Evolutionary conservation across 1,284 basidiomycete species (phyloP), one percentile per base, ranked within the genome.

Genomic region (Taiwanofungus camphoratus): DNA sequence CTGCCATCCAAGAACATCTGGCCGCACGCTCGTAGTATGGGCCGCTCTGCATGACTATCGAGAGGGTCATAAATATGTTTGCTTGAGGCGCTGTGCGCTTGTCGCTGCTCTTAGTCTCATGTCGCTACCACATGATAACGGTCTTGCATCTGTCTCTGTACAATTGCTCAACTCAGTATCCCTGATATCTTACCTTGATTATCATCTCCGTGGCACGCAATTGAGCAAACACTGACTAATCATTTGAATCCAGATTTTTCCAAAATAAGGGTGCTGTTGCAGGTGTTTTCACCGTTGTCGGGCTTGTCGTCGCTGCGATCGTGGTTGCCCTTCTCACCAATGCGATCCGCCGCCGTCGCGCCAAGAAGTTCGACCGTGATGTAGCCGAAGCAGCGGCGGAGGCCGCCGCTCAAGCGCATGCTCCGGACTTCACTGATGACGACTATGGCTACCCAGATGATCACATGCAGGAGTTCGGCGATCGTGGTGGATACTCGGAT

Each of bases 161-260:
- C n/a, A n/a, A n/a, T n/a, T n/a, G n/a, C n/a, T n/a, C n/a, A n/a
- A n/a, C n/a, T n/a, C n/a, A n/a, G n/a, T n/a, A n/a, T n/a, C n/a
- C n/a, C n/a, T n/a, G n/a, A n/a, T n/a, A n/a, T n/a, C n/a, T n/a
- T n/a, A n/a, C n/a, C n/a, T n/a, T n/a, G n/a, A n/a, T n/a, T n/a
- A n/a, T n/a, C n/a, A n/a, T n/a, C n/a, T n/a, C n/a, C n/a, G n/a
- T n/a, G n/a, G n/a, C n/a, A n/a, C n/a, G n/a, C n/a, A n/a, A n/a
- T n/a, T n/a, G n/a, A n/a, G n/a, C n/a, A n/a, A n/a, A n/a, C n/a
- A n/a, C n/a, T n/a, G n/a, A n/a, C n/a, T n/a, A n/a, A n/a, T n/a
- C n/a, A n/a, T n/a, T n/a, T n/a, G n/a, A n/a, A n/a, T n/a, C n/a
- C 31, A 85, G 83, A 35, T 87, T 87, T 66, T 81, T 85, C 58